phyloP scores from a whole-genome alignment of 306 rosid species.

The Inga laurina region DNA sequence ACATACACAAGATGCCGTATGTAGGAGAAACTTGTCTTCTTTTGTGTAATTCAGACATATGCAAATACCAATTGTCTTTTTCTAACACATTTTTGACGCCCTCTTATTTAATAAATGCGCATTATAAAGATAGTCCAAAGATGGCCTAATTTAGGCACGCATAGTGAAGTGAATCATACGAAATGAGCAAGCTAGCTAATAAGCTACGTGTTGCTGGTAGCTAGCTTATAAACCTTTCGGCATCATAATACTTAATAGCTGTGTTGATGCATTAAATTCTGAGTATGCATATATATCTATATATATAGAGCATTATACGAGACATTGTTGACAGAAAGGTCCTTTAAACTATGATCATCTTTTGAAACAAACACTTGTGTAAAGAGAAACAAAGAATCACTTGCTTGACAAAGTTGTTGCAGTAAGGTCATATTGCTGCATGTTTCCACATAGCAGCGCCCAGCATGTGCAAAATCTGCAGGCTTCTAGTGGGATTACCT shows the following conservation, averaged over 20 bases:
- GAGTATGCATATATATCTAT: background rate
- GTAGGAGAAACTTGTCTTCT: background rate
- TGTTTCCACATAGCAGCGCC: background rate
- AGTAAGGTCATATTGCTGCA: constrained; percentile 12
- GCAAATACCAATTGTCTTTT: background rate
- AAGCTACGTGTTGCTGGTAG: background rate
- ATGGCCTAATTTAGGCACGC: constrained; percentile 9
- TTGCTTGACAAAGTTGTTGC: constrained; percentile 5
- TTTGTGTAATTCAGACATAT: background rate
- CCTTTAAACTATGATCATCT: constrained; percentile 34
- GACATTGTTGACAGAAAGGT: constrained; percentile 25
- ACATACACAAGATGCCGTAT: background rate
- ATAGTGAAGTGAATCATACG: background rate
- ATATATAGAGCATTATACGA: background rate
- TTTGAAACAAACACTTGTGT: constrained; percentile 27
- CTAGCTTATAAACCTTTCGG: background rate
- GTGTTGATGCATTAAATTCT: background rate
- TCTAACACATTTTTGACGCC: background rate
- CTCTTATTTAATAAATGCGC: background rate
- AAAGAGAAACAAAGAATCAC: background rate
- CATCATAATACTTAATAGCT: background rate
- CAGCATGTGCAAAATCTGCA: constrained; percentile 3
- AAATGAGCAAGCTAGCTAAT: background rate
- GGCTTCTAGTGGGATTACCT: constrained; percentile 18
- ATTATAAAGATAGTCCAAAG: background rate